These are phyloP conservation scores for Lepiota venenata DNA, from an alignment of 768 basidiomycete genomes.

Conservation along the genomic window DNA sequence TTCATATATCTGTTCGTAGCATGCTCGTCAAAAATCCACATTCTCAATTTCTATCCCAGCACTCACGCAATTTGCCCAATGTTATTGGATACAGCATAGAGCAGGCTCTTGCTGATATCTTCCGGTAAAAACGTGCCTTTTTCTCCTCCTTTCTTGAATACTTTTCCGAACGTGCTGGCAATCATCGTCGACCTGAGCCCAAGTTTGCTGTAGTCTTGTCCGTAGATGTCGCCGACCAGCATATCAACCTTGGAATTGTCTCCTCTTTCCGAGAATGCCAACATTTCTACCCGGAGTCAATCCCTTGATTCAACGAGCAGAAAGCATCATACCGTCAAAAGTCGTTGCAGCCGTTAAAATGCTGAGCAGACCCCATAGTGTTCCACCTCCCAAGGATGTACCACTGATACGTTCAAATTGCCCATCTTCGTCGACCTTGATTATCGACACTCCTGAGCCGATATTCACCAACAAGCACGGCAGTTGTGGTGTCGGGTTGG, in stretches of 20 bases:
- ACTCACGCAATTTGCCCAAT: conserved; percentile 99
- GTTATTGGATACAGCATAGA: conserved; percentile 98
- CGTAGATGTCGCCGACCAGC: conserved; percentile 99
- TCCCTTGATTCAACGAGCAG: conserved; percentile 9
- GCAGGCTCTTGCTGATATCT: conserved; percentile 90
- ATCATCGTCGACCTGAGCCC: conserved; percentile 98
- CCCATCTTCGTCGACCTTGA: conserved; percentile 95
- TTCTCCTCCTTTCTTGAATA: conserved; percentile 85
- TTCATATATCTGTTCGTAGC: conserved; percentile 83
- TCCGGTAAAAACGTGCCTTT: conserved; percentile 82
- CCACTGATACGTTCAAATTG: conserved; percentile 95
- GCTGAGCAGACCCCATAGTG: conserved; percentile 94
- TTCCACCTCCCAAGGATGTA: conserved; percentile 95
- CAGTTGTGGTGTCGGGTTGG: conserved; percentile 79
- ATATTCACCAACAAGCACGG: conserved; percentile 98
- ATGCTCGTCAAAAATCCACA: conserved; percentile 4
- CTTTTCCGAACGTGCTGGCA: conserved; percentile 97
- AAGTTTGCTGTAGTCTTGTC: conserved; percentile 93
- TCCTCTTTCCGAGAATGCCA: conserved; percentile 88
- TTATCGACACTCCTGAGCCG: conserved; percentile 95
- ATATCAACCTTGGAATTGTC: conserved; percentile 95
- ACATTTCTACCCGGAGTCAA: conserved; percentile 70
- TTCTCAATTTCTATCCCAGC: conserved; percentile 2
- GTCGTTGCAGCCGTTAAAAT: conserved; percentile 91
- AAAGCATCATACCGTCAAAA: conserved; percentile 80